Percentiles rank a stretch among this genome's conserved stretches.
Evolutionary conservation across 2,329 filamentous ascomycete species (phyloP).

Genomic region (Fonsecaea erecta): DNA sequence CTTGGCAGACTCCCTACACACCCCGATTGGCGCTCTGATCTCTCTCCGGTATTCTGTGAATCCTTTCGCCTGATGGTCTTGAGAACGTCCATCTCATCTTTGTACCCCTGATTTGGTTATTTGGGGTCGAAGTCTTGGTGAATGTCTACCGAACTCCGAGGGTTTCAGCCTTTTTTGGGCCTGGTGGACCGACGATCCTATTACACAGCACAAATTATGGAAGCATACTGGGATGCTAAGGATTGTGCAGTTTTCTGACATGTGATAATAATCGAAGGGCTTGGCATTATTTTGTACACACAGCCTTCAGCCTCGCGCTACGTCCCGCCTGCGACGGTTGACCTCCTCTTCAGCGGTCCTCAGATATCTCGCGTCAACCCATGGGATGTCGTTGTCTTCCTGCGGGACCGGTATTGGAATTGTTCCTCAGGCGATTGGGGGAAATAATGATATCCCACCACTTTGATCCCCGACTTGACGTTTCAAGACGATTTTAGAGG

Average conservation of each 20-base stretch:
- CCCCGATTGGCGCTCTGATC: background rate
- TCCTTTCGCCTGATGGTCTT: background rate
- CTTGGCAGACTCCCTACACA: background rate
- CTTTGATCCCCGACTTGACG: background rate
- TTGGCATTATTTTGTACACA: background rate
- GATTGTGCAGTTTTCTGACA: slow-evolving; percentile 15
- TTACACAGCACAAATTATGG: background rate
- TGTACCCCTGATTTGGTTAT: background rate
- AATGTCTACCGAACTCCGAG: background rate
- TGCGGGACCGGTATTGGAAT: background rate
- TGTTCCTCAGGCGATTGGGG: background rate
- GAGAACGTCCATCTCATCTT: background rate
- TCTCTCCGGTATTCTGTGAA: background rate
- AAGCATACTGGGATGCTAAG: background rate
- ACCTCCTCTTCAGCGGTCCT: background rate
- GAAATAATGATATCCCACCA: background rate
- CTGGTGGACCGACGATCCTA: background rate
- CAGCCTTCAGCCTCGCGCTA: background rate
- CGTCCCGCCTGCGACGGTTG: background rate
- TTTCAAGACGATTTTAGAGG: background rate
- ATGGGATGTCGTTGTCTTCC: background rate
- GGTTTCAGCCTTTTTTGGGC: background rate
- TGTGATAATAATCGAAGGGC: slow-evolving; percentile 19
- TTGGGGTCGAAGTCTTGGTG: background rate
- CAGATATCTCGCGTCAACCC: background rate